Base-by-base conservation (phyloP, 2,329 filamentous ascomycete genomes). In the Exserohilum rostratum region DNA sequence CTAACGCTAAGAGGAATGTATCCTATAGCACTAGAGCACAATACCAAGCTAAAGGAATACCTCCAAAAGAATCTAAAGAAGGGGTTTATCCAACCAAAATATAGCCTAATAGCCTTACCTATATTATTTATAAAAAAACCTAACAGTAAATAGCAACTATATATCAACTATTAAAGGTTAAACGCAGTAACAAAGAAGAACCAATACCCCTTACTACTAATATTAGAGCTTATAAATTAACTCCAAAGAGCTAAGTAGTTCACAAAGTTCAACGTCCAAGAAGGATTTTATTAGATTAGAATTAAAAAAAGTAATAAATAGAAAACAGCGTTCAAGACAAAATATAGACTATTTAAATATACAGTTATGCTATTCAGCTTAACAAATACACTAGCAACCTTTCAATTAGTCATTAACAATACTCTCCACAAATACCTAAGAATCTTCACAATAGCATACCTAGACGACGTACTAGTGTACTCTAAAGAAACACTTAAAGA, bases 1-100 rank as follows among this genome's bases (percentile, higher is more conserved):
- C 10, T 38, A 1, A 47, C 12, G 18, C 44, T 47, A 47, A 20
- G 18, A 47, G 18, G 15, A 30, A 47, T 47, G 17, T 47, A 47
- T 20, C 10, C 5, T 10, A 38, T 47, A 37, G 20, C 15, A 15
- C 45, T 13, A 18, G 29, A 47, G 45, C 12, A 47, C 9, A 12
- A 38, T 17, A 13, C 43, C 34, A 34, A 46, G 43, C 43, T 46
- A 22, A 7, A 17, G n/a, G 33, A 47, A 3, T 47, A 38, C 15
- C 15, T 49, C 15, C n/a, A 33, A n/a, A 49, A 35, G 27, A 49
- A 49, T 17, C 6, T 49, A n/a, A 49, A 49, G 6, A 42, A 49
- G 18, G 15, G 15, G 20, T 39, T 37, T 37, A 46, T 46, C 15
- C 18, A 22, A 37, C 31, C 18, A 37, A 18, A 4, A 37, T 20